Conservation (phyloP, 305 asterid genomes). For the Plantago coronopus region DNA sequence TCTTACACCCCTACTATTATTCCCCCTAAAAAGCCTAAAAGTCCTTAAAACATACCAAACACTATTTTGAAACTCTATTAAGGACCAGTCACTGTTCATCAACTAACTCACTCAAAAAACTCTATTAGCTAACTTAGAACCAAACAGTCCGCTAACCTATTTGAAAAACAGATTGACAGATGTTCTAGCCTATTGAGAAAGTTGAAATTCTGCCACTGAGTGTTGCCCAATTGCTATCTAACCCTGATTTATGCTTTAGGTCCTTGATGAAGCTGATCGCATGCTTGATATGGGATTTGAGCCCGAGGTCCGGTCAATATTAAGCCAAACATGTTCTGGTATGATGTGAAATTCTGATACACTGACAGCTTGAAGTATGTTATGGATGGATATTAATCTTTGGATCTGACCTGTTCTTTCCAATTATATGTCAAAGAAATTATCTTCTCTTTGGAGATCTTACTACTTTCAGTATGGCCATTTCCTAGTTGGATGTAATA, state of each 20-base stretch:
- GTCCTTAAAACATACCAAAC: no score
- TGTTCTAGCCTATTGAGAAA: not conserved
- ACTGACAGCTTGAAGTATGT: not conserved
- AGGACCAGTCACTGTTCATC: no score
- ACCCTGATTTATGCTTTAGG: slow-evolving; percentile 40
- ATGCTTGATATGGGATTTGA: slow-evolving; percentile 99
- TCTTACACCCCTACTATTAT: no score
- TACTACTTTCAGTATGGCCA: not conserved
- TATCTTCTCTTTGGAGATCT: not conserved
- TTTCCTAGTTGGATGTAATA: not conserved
- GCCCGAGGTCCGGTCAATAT: slow-evolving; percentile 89
- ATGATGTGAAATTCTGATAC: slow-evolving; percentile 27
- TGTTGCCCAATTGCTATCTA: slow-evolving; percentile 13
- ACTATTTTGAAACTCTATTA: no score
- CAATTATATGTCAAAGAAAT: not conserved
- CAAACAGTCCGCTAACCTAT: no score
- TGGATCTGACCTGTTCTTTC: not conserved
- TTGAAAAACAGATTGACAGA: not conserved
- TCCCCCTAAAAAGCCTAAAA: no score
- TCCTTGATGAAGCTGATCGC: slow-evolving; percentile 98
- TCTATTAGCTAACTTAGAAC: not conserved
- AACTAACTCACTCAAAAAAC: no score
- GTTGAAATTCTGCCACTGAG: slow-evolving; percentile 3
- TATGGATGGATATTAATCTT: not conserved
- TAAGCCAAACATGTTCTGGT: slow-evolving; percentile 86